phyloP scores from a whole-genome alignment of 2,329 filamentous ascomycete genomes.

The Huntiella omanensis region DNA sequence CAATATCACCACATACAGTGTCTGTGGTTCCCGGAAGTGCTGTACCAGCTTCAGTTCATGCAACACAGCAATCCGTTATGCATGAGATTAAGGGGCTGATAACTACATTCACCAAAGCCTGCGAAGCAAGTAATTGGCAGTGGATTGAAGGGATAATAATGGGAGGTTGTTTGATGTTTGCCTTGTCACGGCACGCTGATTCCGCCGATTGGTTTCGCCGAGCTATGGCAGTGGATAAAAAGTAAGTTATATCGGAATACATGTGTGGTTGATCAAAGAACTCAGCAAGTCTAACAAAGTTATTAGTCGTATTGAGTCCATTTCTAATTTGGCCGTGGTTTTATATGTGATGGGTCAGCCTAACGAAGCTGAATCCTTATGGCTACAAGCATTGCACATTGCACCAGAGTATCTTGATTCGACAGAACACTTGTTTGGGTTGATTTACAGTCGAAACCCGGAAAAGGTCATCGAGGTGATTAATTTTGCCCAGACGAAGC shows the following conservation, averaged over 20 bases:
- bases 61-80: no score
- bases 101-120: constrained; percentile 53
- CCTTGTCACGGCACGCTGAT: constrained; percentile 64
- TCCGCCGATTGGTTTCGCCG: constrained; percentile 57
- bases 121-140: constrained; percentile 61
- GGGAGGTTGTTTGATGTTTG: constrained; percentile 81
- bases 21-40: no score
- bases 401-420: constrained; percentile 85
- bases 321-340: constrained; percentile 83
- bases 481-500: constrained; percentile 57
- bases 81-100: constrained; percentile 18
- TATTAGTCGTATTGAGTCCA: constrained; percentile 67
- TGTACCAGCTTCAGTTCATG: no score
- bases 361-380: constrained; percentile 69
- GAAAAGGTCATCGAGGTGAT: constrained; percentile 79
- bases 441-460: constrained; percentile 68
- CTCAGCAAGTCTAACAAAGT: constrained; percentile 15
- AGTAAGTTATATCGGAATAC: constrained; percentile 23
- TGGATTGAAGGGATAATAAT: constrained; percentile 91
- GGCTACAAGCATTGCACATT: constrained; percentile 65
- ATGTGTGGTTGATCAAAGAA: background rate
- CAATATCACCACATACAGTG: no score
- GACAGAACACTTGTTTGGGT: constrained; percentile 78
- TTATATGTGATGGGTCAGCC: constrained; percentile 66
- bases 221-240: constrained; percentile 35